Base-by-base conservation (phyloP, 495 filamentous ascomycete genomes). In the Daldinia bambusicola region DNA sequence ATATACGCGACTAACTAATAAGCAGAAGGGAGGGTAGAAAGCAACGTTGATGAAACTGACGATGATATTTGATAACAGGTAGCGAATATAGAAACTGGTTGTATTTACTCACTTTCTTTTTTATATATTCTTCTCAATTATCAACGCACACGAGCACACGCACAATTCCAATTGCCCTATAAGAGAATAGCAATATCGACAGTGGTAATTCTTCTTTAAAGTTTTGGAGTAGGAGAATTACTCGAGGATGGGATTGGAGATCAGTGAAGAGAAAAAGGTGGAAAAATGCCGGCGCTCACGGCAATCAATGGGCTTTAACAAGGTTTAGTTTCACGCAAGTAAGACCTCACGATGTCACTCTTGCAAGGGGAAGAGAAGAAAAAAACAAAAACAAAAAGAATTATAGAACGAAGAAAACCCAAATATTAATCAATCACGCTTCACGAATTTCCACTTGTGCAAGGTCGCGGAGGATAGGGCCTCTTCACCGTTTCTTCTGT, bases 401-500 rank as follows among this genome's bases (percentile, higher is more conserved):
- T 10, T 7, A 37, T 6, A 12, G 1, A 55, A 56, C 37, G 16
- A 56, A 59, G 34, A 69, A 22, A 58, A 57, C 43, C 26, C 26
- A 53, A 65, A 60, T 31, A 43, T 72, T 65, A 68, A 57, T 72
- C 70, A 72, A 73, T 69, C 61, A 69, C 45, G 20, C 58, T 62
- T 55, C 61, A 66, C 41, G 61, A 66, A 65, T 51, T 68, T 52
- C 61, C 53, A 36, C 53, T 72, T 65, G 50, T 52, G 55, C 51
- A 66, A 50, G 67, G 63, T 66, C 63, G 63, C 59, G 48, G 45
- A 58, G 18, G 31, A 20, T 55, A 67, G 69, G 69, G 63, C 59
- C 64, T 63, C 32, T 63, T 61, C 57, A 64, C 60, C 55, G 63
- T 67, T 67, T 60, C 51, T 59, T 48, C 45, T 18, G 12, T 26